Base-by-base conservation (phyloP, 1,284 basidiomycete genomes). In the Termitomyces sp. region DNA sequence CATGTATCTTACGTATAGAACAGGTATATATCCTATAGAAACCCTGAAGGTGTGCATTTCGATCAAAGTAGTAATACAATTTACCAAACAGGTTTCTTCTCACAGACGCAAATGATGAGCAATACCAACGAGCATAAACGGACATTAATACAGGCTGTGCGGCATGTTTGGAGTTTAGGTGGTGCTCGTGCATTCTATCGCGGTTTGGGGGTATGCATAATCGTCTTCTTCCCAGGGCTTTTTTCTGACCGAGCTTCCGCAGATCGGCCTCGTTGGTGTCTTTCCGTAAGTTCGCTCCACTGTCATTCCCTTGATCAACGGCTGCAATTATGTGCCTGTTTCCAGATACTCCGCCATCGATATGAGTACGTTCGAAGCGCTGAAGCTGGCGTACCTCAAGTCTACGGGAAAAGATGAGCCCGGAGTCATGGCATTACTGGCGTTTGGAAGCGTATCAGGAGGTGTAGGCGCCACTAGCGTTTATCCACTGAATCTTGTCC, bases 301-400 rank as follows among this genome's bases (percentile, higher is more conserved):
- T 33, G 47, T 56, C n/a, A 52, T 41, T 46, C 33, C 51, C 48
- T 37, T 52, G 46, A 21, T 28, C 41, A n/a, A 34, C 21, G 28
- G 26, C 11, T 28, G 28, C 11, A 43, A 51, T n/a, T 16, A 30
- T 16, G 30, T 8, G 28, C 34, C 21, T 35, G 48, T 40, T 18
- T 30, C 35, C 30, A 87, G 84, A 55, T 89, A 89, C 68, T 88
- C 88, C 18, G 93, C 93, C 7, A 96, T 96, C 58, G 93, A 96
- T 68, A 94, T 96, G 93, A 91, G 89, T 62, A 93, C 93, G 0
- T 96, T 94, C 55, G 93, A 96, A 72, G 90, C 91, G 5, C 80
- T 96, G 46, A 95, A 95, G 67, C 75, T 91, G 39, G 81, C 87
- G 1, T 95, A 95, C 66, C 71, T 88, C 49, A 80, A 83, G 49